Base-by-base conservation (phyloP, 192 early-diverging fungal genomes). In the Umbelopsis sp. region DNA sequence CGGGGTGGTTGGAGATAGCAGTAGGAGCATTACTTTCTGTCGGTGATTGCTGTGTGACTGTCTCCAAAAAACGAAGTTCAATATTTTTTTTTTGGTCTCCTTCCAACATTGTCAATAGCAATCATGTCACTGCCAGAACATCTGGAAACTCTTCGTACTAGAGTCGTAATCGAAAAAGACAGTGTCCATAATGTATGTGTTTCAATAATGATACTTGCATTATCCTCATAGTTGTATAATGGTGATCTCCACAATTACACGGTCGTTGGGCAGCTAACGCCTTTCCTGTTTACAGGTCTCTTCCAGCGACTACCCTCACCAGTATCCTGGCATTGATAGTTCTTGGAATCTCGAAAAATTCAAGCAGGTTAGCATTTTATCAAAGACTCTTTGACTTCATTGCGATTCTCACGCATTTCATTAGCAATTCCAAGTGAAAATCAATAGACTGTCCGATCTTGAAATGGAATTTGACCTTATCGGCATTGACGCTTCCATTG, bases 391-490 rank as follows among this genome's bases (percentile, higher is more conserved):
- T 43, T 49, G 31, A 52, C 25, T 4, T 9, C 56, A 45, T 56
- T 14, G 32, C 44, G 11, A 22, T n/a, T 49, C 43, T 50, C 16
- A 25, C 68, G 16, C 36, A 20, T 54, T 69, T 51, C 65, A 5
- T 49, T 32, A 94, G 92, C 89, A 84, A 65, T 90, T 95, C 79
- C 83, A 87, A 62, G 77, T 94, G 68, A 89, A 89, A 66, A 87
- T 95, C 67, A 86, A 88, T 51, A 74, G 85, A 52, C 41, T 91
- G 32, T 84, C 87, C n/a, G 76, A 88, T 59, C 80, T 82, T 41
- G 89, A 92, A 52, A 94, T 98, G 78, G 96, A 99, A 83, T 98
- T 99, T 84, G 97, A 99, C 79, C 77, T 99, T 74, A 91, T 96
- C 66, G 96, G 96, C 36, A 76, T 97, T 24, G 96, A 98, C 70